Conservation (phyloP, 139 green algal genomes). For the Chlamydomonas eustigma region DNA sequence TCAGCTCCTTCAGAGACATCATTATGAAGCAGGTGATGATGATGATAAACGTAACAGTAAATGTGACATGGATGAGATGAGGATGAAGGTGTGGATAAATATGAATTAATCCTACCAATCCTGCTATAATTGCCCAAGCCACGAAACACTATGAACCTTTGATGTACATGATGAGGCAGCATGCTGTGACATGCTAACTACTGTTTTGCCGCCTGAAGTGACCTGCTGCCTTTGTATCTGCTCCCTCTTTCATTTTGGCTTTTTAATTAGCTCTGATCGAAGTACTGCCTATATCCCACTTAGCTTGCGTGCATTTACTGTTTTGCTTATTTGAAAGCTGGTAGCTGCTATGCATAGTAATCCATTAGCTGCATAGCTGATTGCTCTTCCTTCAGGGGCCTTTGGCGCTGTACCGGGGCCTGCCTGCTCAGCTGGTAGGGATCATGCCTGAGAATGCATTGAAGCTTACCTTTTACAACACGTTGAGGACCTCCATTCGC, state of each 20-base stretch:
- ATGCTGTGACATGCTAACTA: too few relatives aligned
- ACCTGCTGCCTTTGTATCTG: too few relatives aligned
- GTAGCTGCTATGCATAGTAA: neutral
- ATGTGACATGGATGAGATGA: neutral
- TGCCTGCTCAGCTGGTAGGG: slow-evolving; percentile 9
- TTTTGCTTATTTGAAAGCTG: neutral
- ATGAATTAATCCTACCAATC: too few relatives aligned
- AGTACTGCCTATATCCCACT: too few relatives aligned
- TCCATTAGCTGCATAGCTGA: neutral
- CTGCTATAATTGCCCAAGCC: too few relatives aligned
- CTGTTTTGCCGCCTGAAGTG: too few relatives aligned
- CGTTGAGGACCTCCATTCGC: neutral
- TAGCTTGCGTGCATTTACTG: too few relatives aligned
- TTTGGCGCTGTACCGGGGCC: slow-evolving; percentile 1
- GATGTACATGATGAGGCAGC: too few relatives aligned
- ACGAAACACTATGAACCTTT: too few relatives aligned
- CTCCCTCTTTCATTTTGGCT: too few relatives aligned
- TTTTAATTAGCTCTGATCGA: too few relatives aligned
- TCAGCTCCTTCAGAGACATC: neutral
- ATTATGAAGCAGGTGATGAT: neutral
- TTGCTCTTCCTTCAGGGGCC: slow-evolving; percentile 3
- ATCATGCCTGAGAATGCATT: slow-evolving; percentile 11
- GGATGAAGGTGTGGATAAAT: too few relatives aligned
- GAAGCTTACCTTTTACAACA: slow-evolving; percentile 10
- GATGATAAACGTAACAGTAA: neutral